Evolutionary conservation across 2,329 filamentous ascomycete species (phyloP), one percentile per base, ranked within the genome.

Genomic region (Alternaria sp.): DNA sequence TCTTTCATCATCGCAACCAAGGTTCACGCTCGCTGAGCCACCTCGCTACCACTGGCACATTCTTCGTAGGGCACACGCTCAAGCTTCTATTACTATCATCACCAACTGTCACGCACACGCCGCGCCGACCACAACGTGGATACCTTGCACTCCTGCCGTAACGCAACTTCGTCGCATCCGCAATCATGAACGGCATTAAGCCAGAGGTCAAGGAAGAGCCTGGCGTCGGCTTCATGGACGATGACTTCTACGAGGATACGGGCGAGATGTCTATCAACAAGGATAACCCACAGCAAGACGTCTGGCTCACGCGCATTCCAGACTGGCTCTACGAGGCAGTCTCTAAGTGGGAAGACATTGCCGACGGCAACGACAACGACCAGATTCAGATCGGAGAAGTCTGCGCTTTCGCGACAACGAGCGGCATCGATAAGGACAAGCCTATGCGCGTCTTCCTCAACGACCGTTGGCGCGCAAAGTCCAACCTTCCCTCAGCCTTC

Each of bases 401-500:
- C 1, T 54, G 74, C 41, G 71, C 66, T 16, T 70, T 78, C 51
- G 61, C 66, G 38, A 72, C 63, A 41, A 72, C 66, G n/a, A 63
- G 69, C 22, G 66, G 68, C n/a, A 71, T 76, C 52, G 67, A 68
- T 55, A 70, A 73, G 51, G 62, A 65, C 27, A 64, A 67, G 50
- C 73, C 90, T 76, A 91, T 97, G 74, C 85, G 85, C 68, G 76
- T 90, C 81, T 86, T 93, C 64, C 84, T 97, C 44, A 83, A 85
- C 71, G 84, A 85, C 22, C 85, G 88, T 53, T 83, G 90, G 52
- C 83, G 86, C 8, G 85, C 88, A 64, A 93, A 97, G 75, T 86
- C 90, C 68, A 81, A 85, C 5, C 84, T 97, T n/a, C 93, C 94
- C 11, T 92, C 92, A 74, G 93, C 97, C 74, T 99, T 97, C 80